Evolutionary conservation across 176 grass and related monocot genomes (phyloP).

Genomic region (Miscanthus lutarioriparius): DNA sequence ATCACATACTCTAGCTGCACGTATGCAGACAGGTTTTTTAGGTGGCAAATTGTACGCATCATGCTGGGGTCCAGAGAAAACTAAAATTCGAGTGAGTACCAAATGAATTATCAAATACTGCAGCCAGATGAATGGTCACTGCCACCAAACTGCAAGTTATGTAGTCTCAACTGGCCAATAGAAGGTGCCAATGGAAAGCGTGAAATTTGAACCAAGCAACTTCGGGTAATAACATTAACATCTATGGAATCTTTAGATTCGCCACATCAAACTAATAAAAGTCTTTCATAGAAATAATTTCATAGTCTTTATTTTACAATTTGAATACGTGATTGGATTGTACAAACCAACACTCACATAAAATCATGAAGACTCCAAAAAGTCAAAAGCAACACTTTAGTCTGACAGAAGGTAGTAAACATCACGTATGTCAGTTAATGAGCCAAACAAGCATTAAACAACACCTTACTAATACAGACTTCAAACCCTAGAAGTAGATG

Average conservation of each 20-base stretch:
- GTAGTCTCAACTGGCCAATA: not conserved
- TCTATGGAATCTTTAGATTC: conserved; percentile 4
- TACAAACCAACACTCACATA: conserved; percentile 3
- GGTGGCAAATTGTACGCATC: not conserved
- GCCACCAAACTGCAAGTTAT: conserved; percentile 6
- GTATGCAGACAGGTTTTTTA: not conserved
- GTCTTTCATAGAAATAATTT: not conserved
- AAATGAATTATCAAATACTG: not conserved
- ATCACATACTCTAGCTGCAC: not conserved
- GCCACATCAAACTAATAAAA: not conserved
- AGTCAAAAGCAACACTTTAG: not conserved
- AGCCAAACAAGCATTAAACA: not conserved
- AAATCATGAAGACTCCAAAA: not conserved
- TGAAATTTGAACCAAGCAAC: not conserved
- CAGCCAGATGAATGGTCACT: conserved; percentile 4
- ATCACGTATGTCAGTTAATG: not conserved
- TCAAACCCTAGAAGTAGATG: conserved; percentile 10
- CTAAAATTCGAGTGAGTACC: conserved; percentile 4
- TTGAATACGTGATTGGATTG: not conserved
- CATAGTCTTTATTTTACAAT: conserved; percentile 10
- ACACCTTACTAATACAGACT: not conserved
- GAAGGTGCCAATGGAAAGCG: not conserved
- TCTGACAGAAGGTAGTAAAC: not conserved
- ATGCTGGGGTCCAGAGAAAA: not conserved
- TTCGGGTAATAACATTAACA: not conserved